These are phyloP conservation scores for Rhodosporidiobolus odoratus DNA, from an alignment of 768 basidiomycete species.

Conservation along the genomic window DNA sequence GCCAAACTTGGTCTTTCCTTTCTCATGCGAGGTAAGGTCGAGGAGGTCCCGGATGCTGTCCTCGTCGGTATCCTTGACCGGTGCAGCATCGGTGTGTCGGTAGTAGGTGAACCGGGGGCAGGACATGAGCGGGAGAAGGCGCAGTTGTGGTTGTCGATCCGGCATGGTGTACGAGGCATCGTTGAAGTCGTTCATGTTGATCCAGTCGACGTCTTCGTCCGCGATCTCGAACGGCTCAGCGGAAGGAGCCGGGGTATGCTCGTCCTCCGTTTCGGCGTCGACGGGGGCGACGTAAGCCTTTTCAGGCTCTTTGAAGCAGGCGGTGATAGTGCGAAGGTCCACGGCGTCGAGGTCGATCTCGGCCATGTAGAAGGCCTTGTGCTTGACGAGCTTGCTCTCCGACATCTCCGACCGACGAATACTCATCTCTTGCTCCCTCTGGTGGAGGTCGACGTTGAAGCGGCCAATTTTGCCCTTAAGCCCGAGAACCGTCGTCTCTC, in stretches of 20 bases:
- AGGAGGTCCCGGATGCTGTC: neutral
- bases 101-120: conserved; percentile 81
- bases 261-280: conserved; percentile 32
- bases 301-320: conserved; percentile 66
- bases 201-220: conserved; percentile 53
- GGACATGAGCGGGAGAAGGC: conserved; percentile 64
- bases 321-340: conserved; percentile 71
- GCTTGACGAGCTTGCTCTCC: conserved; percentile 57
- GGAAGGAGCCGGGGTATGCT: neutral
- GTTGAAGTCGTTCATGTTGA: conserved; percentile 72
- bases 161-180: conserved; percentile 65
- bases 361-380: conserved; percentile 81
- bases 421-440: conserved; percentile 73
- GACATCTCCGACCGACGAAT: conserved; percentile 58
- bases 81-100: conserved; percentile 31
- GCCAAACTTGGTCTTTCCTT: conserved; percentile 63
- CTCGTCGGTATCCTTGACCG: conserved; percentile 20
- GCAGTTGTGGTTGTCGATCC: conserved; percentile 56
- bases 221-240: conserved; percentile 6
- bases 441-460: conserved; percentile 85
- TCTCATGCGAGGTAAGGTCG: conserved; percentile 1
- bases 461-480: conserved; percentile 75
- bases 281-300: conserved; percentile 57
- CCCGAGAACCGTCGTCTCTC: conserved; percentile 72
- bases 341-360: conserved; percentile 73